Conservation (phyloP, 768 basidiomycete species). For the Russula emetica region DNA sequence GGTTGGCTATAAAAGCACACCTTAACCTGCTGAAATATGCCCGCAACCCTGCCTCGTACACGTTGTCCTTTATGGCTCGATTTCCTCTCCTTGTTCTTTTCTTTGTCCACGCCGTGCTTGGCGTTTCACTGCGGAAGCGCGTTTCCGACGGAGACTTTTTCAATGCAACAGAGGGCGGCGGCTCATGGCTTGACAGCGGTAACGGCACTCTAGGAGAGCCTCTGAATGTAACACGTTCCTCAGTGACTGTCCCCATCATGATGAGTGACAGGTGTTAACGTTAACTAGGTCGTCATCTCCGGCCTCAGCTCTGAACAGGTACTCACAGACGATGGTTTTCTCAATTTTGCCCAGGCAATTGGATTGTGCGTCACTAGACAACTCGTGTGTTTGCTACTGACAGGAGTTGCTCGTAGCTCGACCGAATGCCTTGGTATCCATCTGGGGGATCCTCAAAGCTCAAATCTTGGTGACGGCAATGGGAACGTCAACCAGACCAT, state of each 20-base stretch:
- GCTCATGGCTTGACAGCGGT: constrained; percentile 43
- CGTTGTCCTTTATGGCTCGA: constrained; percentile 7
- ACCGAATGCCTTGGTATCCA: constrained; percentile 41
- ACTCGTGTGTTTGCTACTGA: not conserved
- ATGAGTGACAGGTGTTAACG: not conserved
- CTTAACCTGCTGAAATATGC: no score
- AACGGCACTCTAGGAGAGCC: constrained; percentile 40
- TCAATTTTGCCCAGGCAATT: constrained; percentile 57
- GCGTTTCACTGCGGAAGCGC: not conserved
- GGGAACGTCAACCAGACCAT: constrained; percentile 43
- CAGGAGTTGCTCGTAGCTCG: constrained; percentile 39
- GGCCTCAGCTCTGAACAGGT: constrained; percentile 54
- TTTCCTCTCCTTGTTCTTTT: constrained; percentile 21
- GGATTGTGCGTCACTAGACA: constrained; percentile 48
- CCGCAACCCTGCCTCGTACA: not conserved
- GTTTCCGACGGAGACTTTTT: constrained; percentile 33
- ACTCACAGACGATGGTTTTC: constrained; percentile 50
- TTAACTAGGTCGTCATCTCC: constrained; percentile 59
- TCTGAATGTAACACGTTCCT: constrained; percentile 38
- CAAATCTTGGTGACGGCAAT: constrained; percentile 50
- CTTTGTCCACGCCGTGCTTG: constrained; percentile 15
- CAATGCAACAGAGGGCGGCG: constrained; percentile 37
- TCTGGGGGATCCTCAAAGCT: constrained; percentile 37
- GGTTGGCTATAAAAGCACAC: not conserved
- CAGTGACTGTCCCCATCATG: not conserved